phyloP scores from a whole-genome alignment of 2,329 filamentous ascomycete genomes.

The Alternaria ventricosa region DNA sequence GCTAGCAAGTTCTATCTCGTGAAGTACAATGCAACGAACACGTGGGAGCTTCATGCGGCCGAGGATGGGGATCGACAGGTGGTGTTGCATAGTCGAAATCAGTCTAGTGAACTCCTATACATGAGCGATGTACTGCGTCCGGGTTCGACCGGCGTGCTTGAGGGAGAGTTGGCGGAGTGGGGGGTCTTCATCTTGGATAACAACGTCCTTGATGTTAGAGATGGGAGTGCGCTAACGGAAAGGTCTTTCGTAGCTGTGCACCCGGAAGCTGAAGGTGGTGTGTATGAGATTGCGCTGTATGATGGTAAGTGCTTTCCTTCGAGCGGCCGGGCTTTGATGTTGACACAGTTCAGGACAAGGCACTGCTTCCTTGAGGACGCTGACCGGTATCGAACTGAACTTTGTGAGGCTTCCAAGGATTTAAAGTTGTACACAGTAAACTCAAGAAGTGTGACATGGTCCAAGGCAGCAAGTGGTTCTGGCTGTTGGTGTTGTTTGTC shows the following conservation, averaged over 20 bases:
- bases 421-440: background rate
- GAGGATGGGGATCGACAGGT: slow-evolving; percentile 40
- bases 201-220: slow-evolving; percentile 34
- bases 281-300: slow-evolving; percentile 31
- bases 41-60: slow-evolving; percentile 31
- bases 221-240: slow-evolving; percentile 33
- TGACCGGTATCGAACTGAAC: background rate
- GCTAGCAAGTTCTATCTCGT: slow-evolving; percentile 35
- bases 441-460: background rate
- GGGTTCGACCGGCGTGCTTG: slow-evolving; percentile 24
- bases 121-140: slow-evolving; percentile 35
- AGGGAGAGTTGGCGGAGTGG: slow-evolving; percentile 38
- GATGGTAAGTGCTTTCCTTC: slow-evolving; percentile 31
- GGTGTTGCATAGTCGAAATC: slow-evolving; percentile 29
- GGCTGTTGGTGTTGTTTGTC: background rate
- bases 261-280: slow-evolving; percentile 7
- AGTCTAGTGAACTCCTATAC: slow-evolving; percentile 27
- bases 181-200: slow-evolving; percentile 38
- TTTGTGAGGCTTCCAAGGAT: background rate
- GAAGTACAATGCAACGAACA: slow-evolving; percentile 32
- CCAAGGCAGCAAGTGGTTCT: background rate
- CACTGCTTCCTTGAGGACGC: background rate
- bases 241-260: slow-evolving; percentile 34
- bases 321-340: background rate
- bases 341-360: background rate